A percentile compares a stretch with the other conserved stretches of the same genome.
These are phyloP conservation scores for Hansenula sp. DNA, from an alignment of 1,139 yeast species.

Conservation along the genomic window DNA sequence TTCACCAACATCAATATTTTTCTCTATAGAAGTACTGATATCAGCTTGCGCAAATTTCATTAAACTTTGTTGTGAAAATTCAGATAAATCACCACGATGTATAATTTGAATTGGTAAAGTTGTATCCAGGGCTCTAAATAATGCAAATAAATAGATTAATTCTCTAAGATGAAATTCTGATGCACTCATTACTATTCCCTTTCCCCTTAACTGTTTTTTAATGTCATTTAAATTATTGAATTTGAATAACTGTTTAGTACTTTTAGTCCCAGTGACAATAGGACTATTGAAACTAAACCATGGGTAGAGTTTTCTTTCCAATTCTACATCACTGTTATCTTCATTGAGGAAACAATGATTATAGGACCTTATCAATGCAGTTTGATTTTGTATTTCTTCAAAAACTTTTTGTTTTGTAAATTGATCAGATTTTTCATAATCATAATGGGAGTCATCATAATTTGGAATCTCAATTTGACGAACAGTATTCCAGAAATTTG, in stretches of 20 bases:
- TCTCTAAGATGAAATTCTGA: slow-evolving; percentile 32
- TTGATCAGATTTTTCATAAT: not conserved
- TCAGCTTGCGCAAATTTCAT: slow-evolving; percentile 11
- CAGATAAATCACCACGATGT: slow-evolving; percentile 25
- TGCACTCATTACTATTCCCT: slow-evolving; percentile 36
- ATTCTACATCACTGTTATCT: not conserved
- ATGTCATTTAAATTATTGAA: slow-evolving; percentile 21
- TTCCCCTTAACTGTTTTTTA: slow-evolving; percentile 29
- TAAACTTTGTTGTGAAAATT: slow-evolving; percentile 25
- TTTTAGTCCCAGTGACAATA: not conserved
- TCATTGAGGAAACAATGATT: not conserved
- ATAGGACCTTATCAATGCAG: not conserved
- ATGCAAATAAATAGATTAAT: slow-evolving; percentile 29
- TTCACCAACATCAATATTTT: slow-evolving; percentile 2
- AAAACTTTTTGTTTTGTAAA: not conserved
- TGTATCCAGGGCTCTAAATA: slow-evolving; percentile 34
- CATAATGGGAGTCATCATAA: not conserved
- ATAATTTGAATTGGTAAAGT: slow-evolving; percentile 36
- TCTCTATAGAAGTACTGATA: not conserved
- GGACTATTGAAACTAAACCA: slow-evolving; percentile 10
- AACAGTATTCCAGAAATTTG: not conserved
- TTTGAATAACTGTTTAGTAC: slow-evolving; percentile 10
- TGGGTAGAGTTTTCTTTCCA: slow-evolving; percentile 6
- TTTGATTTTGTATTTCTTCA: not conserved
- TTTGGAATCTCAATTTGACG: not conserved